These are phyloP conservation scores for Marasmius sp. DNA, from an alignment of 1,284 basidiomycete species.

Conservation along the genomic window DNA sequence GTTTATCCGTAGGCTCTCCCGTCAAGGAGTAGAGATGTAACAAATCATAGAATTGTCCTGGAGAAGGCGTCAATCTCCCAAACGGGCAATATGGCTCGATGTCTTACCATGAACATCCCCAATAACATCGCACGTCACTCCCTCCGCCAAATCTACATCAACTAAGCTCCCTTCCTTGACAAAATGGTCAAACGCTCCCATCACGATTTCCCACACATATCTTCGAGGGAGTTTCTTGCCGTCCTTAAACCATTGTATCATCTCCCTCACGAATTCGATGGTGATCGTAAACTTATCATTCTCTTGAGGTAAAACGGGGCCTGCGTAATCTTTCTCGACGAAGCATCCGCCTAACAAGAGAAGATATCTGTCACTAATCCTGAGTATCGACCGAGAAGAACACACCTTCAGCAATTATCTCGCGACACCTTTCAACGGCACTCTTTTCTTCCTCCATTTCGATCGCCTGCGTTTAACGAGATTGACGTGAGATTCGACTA, in stretches of 20 bases:
- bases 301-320: slow-evolving; percentile 59
- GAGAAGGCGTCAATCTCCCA: slow-evolving; percentile 7
- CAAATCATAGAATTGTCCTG: slow-evolving; percentile 94
- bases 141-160: slow-evolving; percentile 75
- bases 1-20: slow-evolving; percentile 77
- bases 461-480: slow-evolving; percentile 64
- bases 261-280: slow-evolving; percentile 76
- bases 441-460: slow-evolving; percentile 85
- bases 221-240: slow-evolving; percentile 86
- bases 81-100: not conserved
- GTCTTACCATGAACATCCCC: slow-evolving; percentile 83
- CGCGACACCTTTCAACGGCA: slow-evolving; percentile 68
- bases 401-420: slow-evolving; percentile 81
- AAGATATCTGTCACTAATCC: not conserved
- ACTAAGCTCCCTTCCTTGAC: slow-evolving; percentile 83
- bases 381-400: not conserved
- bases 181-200: slow-evolving; percentile 83
- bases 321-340: slow-evolving; percentile 67
- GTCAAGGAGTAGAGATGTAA: slow-evolving; percentile 87
- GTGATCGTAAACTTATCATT: slow-evolving; percentile 74
- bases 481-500: not conserved
- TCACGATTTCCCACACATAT: slow-evolving; percentile 94
- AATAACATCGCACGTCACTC: slow-evolving; percentile 86
- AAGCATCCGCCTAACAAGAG: slow-evolving; percentile 62
- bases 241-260: slow-evolving; percentile 93